Conservation (phyloP, 2,329 filamentous ascomycete species). For the Pezicula rhizophila region DNA sequence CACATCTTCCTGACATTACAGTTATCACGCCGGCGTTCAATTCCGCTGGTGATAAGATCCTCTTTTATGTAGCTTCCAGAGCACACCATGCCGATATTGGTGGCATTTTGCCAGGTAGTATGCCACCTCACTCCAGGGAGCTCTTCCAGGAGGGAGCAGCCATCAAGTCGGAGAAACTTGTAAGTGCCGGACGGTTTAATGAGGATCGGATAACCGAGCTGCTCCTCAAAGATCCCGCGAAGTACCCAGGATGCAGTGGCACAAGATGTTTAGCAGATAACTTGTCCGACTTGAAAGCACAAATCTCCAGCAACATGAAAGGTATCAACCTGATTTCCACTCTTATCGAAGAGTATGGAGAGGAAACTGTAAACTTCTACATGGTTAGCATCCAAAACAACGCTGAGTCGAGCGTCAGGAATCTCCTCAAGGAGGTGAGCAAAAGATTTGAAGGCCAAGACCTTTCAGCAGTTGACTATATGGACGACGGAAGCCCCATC, state of each 20-base stretch:
- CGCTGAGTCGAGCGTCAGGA: constrained; percentile 69
- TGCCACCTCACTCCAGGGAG: constrained; percentile 69
- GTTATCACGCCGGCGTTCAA: constrained; percentile 76
- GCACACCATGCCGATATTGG: constrained; percentile 83
- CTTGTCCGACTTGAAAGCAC: constrained; percentile 79
- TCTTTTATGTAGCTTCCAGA: constrained; percentile 23
- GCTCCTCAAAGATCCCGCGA: constrained; percentile 66
- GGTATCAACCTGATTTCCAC: constrained; percentile 72
- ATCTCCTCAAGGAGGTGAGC: constrained; percentile 66
- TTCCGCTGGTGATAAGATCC: constrained; percentile 41
- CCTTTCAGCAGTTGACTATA: constrained; percentile 72
- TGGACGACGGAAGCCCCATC: constrained; percentile 82
- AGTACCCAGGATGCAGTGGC: constrained; percentile 70
- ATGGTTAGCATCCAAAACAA: constrained; percentile 80
- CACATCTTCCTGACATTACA: constrained; percentile 77
- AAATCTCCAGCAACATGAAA: constrained; percentile 81
- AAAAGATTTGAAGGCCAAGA: constrained; percentile 62
- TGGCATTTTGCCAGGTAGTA: constrained; percentile 74
- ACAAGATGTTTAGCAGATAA: constrained; percentile 78
- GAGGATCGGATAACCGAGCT: constrained; percentile 69
- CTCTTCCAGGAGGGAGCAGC: constrained; percentile 60
- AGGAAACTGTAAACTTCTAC: constrained; percentile 73
- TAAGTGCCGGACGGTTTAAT: constrained; percentile 71
- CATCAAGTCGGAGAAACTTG: constrained; percentile 63
- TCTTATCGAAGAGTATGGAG: constrained; percentile 72